Evolutionary conservation across 192 early-diverging fungal genomes (phyloP), one percentile per base, ranked within the genome.

Genomic region (Umbelopsis isabellina): DNA sequence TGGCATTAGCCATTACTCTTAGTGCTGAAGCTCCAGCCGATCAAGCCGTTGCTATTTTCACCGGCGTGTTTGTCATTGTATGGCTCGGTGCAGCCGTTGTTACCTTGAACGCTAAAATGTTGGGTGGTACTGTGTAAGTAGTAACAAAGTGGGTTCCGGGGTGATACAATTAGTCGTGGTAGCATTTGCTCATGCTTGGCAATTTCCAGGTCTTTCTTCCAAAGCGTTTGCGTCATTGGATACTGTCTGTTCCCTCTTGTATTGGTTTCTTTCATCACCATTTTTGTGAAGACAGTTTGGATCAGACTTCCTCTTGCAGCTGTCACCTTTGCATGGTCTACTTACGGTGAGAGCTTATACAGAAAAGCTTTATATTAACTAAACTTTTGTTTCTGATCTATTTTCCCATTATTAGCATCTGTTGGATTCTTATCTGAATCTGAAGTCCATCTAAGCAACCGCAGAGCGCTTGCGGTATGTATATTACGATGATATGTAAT

Each of bases 241-340:
- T 99, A 99, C 82, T 99, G 97, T 78, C 81, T 98, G 66, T 99
- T 97, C 70, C 97, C 97, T 10, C 82, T 99, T 69, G 91, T 94
- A 1, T 77, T 94, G 23, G 93, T 89, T 30, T 88, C 93, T 23
- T 74, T 97, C 18, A 73, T 95, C 6, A 76, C 89, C 1, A 80
- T 94, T 35, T 83, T 95, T 67, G 85, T 88, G 2, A 65, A 79
- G 33, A 80, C 84, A 53, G 78, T 96, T 46, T 84, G 91, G 53
- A 82, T 96, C 68, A 85, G 93, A 5, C 75, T 91, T 20, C 89
- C 95, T 21, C 77, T 94, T 0, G 93, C 91, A 16, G 82, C 81
- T 8, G 82, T 91, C 12, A 89, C 92, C 13, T 95, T 96, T 77
- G 88, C 78, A 4, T 99, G 97, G 97, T 87, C 92, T 16, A 89